Evolutionary conservation across 179 eudicot species (phyloP).

Genomic region (Sideroxylon spinosum): DNA sequence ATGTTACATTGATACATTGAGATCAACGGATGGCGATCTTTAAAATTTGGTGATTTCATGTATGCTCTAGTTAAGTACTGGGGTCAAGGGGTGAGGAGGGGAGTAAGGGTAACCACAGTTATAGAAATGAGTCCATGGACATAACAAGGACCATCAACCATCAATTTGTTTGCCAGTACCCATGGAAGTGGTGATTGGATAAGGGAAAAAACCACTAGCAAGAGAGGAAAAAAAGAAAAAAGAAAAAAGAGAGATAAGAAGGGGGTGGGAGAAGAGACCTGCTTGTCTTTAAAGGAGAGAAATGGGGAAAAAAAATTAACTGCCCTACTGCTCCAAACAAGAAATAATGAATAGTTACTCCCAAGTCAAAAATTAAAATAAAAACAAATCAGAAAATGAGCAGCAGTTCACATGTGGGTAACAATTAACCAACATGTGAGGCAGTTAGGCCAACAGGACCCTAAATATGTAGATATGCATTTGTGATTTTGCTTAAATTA

Average conservation of each 20-base stretch:
- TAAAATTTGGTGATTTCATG: too few species aligned
- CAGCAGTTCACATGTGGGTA: not conserved
- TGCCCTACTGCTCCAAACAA: not conserved
- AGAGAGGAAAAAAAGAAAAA: too few species aligned
- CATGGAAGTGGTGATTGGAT: not conserved
- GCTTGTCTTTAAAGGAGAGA: slow-evolving; percentile 2
- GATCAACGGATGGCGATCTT: too few species aligned
- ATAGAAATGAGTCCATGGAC: too few species aligned
- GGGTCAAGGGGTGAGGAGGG: too few species aligned
- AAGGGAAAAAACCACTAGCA: not conserved
- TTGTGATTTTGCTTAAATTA: not conserved
- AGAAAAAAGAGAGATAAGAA: not conserved
- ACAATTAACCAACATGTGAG: not conserved
- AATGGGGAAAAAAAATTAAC: not conserved
- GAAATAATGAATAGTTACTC: not conserved
- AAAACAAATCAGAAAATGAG: not conserved
- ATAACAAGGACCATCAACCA: too few species aligned
- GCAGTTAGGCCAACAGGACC: slow-evolving; percentile 15
- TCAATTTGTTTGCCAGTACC: too few species aligned
- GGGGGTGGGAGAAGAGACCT: not conserved
- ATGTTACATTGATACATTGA: too few species aligned
- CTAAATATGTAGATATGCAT: not conserved
- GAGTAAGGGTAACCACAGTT: too few species aligned
- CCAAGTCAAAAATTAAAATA: not conserved
- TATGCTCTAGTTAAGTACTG: too few species aligned